Conservation (phyloP, 2,329 filamentous ascomycete species). For the Fusarium sp. region DNA sequence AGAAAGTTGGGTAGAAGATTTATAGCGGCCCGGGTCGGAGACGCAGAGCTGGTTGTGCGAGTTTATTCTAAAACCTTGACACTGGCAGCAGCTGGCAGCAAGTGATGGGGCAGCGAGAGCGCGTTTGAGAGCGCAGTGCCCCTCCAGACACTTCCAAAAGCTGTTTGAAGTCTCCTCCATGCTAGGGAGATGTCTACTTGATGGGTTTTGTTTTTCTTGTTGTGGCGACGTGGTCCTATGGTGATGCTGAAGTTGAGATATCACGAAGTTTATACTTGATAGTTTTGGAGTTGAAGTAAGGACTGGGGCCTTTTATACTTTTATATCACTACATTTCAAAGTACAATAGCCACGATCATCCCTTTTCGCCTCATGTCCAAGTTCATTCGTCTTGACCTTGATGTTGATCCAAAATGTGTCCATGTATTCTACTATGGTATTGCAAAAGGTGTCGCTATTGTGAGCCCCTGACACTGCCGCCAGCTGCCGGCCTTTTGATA, state of each 20-base stretch:
- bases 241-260: conserved; percentile 2
- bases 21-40: background rate
- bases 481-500: conserved; percentile 28
- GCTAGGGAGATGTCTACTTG: background rate
- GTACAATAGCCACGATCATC: background rate
- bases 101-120: background rate
- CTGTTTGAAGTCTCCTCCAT: background rate
- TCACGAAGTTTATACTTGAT: conserved; percentile 1
- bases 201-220: background rate
- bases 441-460: background rate
- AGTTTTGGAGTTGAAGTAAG: conserved; percentile 12
- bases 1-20: background rate
- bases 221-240: background rate
- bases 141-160: background rate
- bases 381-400: background rate
- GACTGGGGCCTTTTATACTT: conserved; percentile 6
- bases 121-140: background rate
- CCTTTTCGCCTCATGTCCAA: background rate
- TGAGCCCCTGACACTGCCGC: conserved; percentile 2
- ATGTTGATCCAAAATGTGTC: background rate
- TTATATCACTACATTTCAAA: background rate
- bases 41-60: background rate
- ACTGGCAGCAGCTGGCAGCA: conserved; percentile 21
- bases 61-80: background rate
- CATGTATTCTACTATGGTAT: conserved; percentile 8